Conservation (phyloP, 352 stramenopile genomes). For the Pythium apleroticum region DNA sequence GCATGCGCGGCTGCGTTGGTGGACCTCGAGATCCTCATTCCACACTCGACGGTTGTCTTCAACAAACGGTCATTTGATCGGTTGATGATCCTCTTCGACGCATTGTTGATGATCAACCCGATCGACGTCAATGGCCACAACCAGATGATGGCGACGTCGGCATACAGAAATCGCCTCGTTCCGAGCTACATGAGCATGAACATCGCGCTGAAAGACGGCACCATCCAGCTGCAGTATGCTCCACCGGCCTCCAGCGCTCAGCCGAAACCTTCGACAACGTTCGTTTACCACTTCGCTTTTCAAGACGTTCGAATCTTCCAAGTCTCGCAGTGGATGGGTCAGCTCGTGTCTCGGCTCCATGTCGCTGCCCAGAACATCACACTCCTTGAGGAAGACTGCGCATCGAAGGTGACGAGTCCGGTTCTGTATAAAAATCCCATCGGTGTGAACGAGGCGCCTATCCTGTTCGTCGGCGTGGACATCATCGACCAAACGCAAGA, state of each 20-base stretch:
- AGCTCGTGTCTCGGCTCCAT: constrained; percentile 76
- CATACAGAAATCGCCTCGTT: constrained; percentile 52
- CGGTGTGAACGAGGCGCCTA: constrained; percentile 65
- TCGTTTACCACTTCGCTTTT: constrained; percentile 74
- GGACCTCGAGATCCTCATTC: constrained; percentile 59
- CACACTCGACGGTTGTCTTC: constrained; percentile 51
- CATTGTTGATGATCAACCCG: constrained; percentile 84
- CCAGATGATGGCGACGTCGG: constrained; percentile 54
- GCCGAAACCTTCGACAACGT: constrained; percentile 29
- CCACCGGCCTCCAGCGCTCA: constrained; percentile 16
- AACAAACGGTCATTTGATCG: constrained; percentile 71
- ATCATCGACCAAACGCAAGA: constrained; percentile 82
- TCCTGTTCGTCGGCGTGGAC: constrained; percentile 80
- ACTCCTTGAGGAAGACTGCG: constrained; percentile 66
- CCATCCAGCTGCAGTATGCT: constrained; percentile 59
- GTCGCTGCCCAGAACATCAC: constrained; percentile 70
- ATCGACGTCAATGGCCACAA: constrained; percentile 85
- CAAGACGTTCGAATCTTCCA: constrained; percentile 82
- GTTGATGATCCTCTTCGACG: constrained; percentile 84
- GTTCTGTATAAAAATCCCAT: constrained; percentile 85
- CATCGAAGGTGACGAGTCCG: constrained; percentile 41
- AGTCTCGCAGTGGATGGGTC: constrained; percentile 85
- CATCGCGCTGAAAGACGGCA: constrained; percentile 59
- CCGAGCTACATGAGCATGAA: constrained; percentile 81
- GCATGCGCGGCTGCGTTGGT: constrained; percentile 55